These are phyloP conservation scores for Boletus rubroflammeus DNA, from an alignment of 768 basidiomycete species.

Conservation along the genomic window DNA sequence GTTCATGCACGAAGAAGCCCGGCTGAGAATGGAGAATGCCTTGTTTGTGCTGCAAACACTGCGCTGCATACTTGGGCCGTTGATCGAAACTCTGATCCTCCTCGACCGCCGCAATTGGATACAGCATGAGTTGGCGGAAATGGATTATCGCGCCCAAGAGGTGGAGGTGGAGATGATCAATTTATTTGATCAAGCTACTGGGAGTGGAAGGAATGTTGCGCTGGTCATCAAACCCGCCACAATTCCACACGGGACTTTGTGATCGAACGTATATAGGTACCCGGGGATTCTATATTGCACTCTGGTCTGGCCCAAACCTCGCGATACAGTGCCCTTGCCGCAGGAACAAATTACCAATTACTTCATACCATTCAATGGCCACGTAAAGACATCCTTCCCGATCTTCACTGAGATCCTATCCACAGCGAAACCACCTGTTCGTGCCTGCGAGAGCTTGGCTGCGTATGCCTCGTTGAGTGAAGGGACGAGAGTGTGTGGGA, in stretches of 20 bases:
- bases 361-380: conserved; percentile 32
- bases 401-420: conserved; percentile 61
- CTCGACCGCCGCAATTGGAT: conserved; percentile 62
- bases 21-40: conserved; percentile 35
- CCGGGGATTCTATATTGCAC: conserved; percentile 2
- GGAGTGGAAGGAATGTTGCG: conserved; percentile 71
- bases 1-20: conserved; percentile 19
- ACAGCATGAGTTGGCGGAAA: conserved; percentile 34
- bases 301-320: neutral
- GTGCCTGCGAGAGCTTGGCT: conserved; percentile 37
- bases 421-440: conserved; percentile 49
- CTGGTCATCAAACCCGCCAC: conserved; percentile 45
- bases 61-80: conserved; percentile 65
- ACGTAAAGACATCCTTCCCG: conserved; percentile 60
- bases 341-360: conserved; percentile 11
- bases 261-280: conserved; percentile 3
- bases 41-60: conserved; percentile 62
- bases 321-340: conserved; percentile 1
- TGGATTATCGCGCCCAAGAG: conserved; percentile 14
- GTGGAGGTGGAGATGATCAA: conserved; percentile 51
- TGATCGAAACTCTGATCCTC: conserved; percentile 63
- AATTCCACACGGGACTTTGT: conserved; percentile 2
- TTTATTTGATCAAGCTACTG: conserved; percentile 68
- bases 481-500: conserved; percentile 48
- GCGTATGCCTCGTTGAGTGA: conserved; percentile 49